Base-by-base conservation (phyloP, 1,284 basidiomycete genomes). In the Butyriboletus appendiculatus region DNA sequence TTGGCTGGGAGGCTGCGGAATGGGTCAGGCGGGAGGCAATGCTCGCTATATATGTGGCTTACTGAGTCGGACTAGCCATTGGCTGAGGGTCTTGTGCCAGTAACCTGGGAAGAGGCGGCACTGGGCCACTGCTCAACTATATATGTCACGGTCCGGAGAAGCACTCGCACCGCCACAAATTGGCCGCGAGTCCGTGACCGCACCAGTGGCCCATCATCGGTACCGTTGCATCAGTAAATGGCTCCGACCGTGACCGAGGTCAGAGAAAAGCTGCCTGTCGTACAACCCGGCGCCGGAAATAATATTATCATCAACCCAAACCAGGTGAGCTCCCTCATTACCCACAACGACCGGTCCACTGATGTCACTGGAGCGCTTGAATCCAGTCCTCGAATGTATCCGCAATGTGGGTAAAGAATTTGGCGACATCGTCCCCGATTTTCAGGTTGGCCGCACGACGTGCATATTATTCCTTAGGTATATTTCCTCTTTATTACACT, bases 401-500 rank as follows among this genome's bases (percentile, higher is more conserved):
- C 82, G 88, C 56, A 92, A 93, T 71, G 88, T 98, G 1, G 86
- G 90, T 0, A 96, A 96, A 75, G 96, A 99, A 72, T 97, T 94
- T 64, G 92, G 92, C 1, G 96, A 99, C 66, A 96, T 99, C 52
- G 79, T 91, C 5, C 87, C 90, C 5, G 97, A 99, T 70, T 98
- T 92, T 69, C 93, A 96, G 70, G 94, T 97, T n/a, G 95, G 95
- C 20, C 80, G 87, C n/a, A 96, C 94, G 26, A 94, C 93, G 7
- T 92, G 94, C n/a, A 88, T 96, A 5, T 73, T 98, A 28, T 98
- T 90, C 66, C 79, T 98, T 45, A 96, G 93, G 94, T 90, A 55
- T 42, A 75, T 37, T 1, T 37, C 33, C 33, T 43, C 34, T 32
- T 8, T 26, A 20, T 24, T 4, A 16, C 30, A 10, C 22, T 15